Evolutionary conservation across 306 rosid genomes (phyloP), one percentile per base, ranked within the genome.

Genomic region (Spatholobus suberectus): DNA sequence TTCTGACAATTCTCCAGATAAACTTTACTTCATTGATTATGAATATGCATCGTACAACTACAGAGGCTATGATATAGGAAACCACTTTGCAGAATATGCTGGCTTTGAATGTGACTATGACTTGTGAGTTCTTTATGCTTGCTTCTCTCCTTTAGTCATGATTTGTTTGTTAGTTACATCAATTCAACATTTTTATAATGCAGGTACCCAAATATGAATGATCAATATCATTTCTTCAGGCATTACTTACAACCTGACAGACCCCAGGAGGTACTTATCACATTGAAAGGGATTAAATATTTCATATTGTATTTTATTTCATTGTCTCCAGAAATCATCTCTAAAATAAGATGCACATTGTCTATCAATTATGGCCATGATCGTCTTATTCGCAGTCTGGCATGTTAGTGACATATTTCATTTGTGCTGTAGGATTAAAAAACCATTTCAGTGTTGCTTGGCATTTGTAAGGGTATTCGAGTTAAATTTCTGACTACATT

Each of bases 1-100:
- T 54, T 85, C 77, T 82, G 72, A 57, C 71, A 52, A 86, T 76
- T 86, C 65, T 90, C 55, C 92, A 96, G 99, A 84, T 68, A 91
- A 89, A 82, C 91, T 96, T 37, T 91, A 96, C 89, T 62, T 96
- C 80, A 96, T 96, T 51, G 99, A 96, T 87, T 96, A 94, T 43
- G 99, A 96, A 90, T 96, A 96, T 44, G 99, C 94, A 70, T 94
- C 98, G 24, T 96, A 96, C 97, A 96, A 85, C 82, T 94, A 89
- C 78, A 90, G 97, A 94, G 97, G 99, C 88, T 96, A 40, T 47
- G 99, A 96, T 88, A 86, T 96, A 20, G 99, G 97, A 83, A 92
- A 96, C 83, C 98, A 96, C 91, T 96, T 96, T 88, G 97, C 90
- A 55, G 98, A 96, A 86, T 94, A 94, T 49, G 93, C 90, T 6